These are phyloP conservation scores for Vigna mungo DNA, from an alignment of 306 rosid genomes.

Conservation along the genomic window DNA sequence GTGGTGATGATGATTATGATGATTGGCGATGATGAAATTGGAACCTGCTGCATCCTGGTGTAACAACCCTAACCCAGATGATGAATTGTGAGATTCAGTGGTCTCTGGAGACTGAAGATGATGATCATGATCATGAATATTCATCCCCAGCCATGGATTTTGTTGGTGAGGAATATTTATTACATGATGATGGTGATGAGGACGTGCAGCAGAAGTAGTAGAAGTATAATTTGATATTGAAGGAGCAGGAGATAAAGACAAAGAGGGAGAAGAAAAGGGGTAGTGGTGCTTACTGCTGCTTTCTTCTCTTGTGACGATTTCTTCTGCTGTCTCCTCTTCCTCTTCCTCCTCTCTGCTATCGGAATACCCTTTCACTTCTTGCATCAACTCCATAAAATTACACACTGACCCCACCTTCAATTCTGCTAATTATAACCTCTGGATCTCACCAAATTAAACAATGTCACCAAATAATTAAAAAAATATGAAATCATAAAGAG, in stretches of 20 bases:
- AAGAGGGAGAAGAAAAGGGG: slow-evolving; percentile 40
- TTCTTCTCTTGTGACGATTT: slow-evolving; percentile 44
- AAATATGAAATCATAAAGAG: not conserved
- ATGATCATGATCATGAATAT: slow-evolving; percentile 30
- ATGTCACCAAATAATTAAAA: slow-evolving; percentile 27
- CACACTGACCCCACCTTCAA: slow-evolving; percentile 41
- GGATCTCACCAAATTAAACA: slow-evolving; percentile 51
- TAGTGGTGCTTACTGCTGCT: slow-evolving; percentile 43
- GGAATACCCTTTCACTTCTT: slow-evolving; percentile 58
- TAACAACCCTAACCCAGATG: slow-evolving; percentile 55
- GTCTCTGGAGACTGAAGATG: slow-evolving; percentile 42
- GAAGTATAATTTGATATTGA: slow-evolving; percentile 42
- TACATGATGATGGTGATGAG: slow-evolving; percentile 25
- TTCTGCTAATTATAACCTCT: slow-evolving; percentile 41
- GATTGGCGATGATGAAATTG: slow-evolving; percentile 39
- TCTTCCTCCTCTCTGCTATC: slow-evolving; percentile 56
- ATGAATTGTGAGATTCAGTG: slow-evolving; percentile 53
- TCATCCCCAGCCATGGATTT: slow-evolving; percentile 43
- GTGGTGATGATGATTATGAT: not conserved
- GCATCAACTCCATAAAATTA: slow-evolving; percentile 63
- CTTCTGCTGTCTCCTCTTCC: slow-evolving; percentile 53
- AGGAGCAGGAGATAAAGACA: slow-evolving; percentile 44
- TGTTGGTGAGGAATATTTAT: slow-evolving; percentile 19
- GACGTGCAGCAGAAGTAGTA: not conserved
- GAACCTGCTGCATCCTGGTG: slow-evolving; percentile 43